Evolutionary conservation across 495 filamentous ascomycete species (phyloP).

Genomic region (Penicillium cosmopolitanum): DNA sequence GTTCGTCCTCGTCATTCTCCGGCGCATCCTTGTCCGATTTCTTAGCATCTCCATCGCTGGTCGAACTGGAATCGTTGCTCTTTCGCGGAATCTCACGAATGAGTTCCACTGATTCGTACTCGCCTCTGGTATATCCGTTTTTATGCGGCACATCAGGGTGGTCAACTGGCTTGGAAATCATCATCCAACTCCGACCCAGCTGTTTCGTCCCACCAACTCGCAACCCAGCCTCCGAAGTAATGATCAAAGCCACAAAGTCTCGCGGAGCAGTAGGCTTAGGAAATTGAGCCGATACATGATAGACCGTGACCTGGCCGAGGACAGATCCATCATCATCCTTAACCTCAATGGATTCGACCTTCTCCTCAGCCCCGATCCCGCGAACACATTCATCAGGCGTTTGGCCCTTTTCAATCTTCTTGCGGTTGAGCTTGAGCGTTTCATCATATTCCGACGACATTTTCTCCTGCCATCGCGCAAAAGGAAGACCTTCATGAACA

Average conservation of each 20-base stretch:
- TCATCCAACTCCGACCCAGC: conserved; percentile 69
- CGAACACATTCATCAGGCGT: conserved; percentile 62
- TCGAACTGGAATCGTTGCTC: conserved; percentile 10
- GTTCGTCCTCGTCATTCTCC: conserved; percentile 48
- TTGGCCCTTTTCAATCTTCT: conserved; percentile 47
- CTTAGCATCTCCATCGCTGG: conserved; percentile 2
- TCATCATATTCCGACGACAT: conserved; percentile 55
- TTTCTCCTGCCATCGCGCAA: conserved; percentile 64
- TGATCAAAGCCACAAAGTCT: conserved; percentile 80
- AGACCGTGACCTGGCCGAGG: conserved; percentile 58
- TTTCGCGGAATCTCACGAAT: conserved; percentile 76
- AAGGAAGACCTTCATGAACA: conserved; percentile 76
- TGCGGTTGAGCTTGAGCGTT: conserved; percentile 60
- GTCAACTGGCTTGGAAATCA: conserved; percentile 80
- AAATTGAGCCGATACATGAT: conserved; percentile 85
- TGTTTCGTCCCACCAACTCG: conserved; percentile 27
- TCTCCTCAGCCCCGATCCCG: conserved; percentile 80
- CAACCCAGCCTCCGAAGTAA: conserved; percentile 53
- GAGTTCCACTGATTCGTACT: conserved; percentile 91
- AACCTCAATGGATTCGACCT: conserved; percentile 60
- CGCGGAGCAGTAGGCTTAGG: conserved; percentile 84
- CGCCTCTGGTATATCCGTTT: conserved; percentile 74
- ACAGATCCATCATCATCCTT: conserved; percentile 54
- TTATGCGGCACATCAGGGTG: conserved; percentile 73
- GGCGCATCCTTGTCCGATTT: conserved; percentile 25